phyloP scores from a whole-genome alignment of 306 rosid species.

The Glycine soja region DNA sequence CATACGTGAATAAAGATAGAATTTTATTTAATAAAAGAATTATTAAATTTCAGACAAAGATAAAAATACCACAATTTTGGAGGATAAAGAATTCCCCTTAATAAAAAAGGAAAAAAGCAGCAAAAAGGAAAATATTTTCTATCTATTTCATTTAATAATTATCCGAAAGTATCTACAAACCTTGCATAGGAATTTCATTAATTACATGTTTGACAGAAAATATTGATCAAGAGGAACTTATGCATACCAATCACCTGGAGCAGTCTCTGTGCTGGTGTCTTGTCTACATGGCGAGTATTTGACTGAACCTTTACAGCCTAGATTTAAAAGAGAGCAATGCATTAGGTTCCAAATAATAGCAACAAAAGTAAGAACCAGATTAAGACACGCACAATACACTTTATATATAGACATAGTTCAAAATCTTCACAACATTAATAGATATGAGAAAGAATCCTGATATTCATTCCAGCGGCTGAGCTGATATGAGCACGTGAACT shows the following conservation, averaged over 20 bases:
- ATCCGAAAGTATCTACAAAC: conserved; percentile 12
- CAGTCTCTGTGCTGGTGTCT: conserved; percentile 69
- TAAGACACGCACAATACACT: conserved; percentile 28
- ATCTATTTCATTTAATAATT: neutral
- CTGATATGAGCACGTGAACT: conserved; percentile 31
- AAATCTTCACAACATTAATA: conserved; percentile 1
- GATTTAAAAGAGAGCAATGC: conserved; percentile 42
- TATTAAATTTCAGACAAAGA: neutral
- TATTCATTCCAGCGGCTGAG: conserved; percentile 32
- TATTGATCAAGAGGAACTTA: neutral
- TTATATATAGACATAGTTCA: neutral
- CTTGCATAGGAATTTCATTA: conserved; percentile 13
- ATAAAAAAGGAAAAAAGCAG: conserved; percentile 5
- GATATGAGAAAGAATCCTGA: conserved; percentile 17
- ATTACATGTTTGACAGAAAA: conserved; percentile 21
- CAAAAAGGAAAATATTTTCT: neutral
- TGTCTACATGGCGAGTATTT: conserved; percentile 71
- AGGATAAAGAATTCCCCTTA: conserved; percentile 30
- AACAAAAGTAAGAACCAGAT: conserved; percentile 18
- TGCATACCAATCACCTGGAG: conserved; percentile 96
- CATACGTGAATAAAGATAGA: conserved; percentile 48
- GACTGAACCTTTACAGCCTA: conserved; percentile 78
- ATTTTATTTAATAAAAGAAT: conserved; percentile 7
- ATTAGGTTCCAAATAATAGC: conserved; percentile 42
- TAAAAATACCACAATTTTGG: conserved; percentile 22